These are phyloP conservation scores for Encephalitozoon intestinalis DNA, from an alignment of 371 early-diverging fungal species.

Conservation along the genomic window DNA sequence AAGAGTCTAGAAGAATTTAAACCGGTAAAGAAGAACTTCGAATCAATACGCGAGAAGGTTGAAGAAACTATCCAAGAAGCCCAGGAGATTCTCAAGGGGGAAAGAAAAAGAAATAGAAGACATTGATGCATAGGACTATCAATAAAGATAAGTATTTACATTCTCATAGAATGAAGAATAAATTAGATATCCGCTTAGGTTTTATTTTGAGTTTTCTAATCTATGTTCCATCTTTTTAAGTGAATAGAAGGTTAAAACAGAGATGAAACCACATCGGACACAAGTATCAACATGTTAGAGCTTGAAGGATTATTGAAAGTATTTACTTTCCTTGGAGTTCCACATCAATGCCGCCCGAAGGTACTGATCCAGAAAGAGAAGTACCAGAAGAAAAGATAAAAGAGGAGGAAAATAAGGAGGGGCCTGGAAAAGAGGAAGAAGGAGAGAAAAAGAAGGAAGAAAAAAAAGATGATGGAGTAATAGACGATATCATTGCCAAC, in stretches of 20 bases:
- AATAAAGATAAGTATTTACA: no score
- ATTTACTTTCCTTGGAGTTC: not conserved
- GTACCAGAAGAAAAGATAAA: slow-evolving; percentile 18
- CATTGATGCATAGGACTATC: not conserved
- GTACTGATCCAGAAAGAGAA: not conserved
- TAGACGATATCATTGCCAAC: slow-evolving; percentile 41
- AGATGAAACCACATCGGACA: not conserved
- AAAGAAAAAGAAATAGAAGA: slow-evolving; percentile 15
- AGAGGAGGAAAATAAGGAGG: slow-evolving; percentile 30
- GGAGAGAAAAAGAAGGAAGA: slow-evolving; percentile 22
- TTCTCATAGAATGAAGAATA: not conserved
- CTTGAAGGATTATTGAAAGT: not conserved
- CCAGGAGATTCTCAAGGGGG: not conserved
- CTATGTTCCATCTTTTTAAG: no score
- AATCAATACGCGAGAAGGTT: not conserved
- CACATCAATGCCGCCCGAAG: not conserved
- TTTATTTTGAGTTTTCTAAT: no score
- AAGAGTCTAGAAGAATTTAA: slow-evolving; percentile 70
- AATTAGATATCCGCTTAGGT: no score
- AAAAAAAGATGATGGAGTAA: slow-evolving; percentile 18
- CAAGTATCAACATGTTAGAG: not conserved
- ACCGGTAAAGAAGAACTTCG: not conserved
- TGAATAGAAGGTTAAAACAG: not conserved
- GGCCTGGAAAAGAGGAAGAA: slow-evolving; percentile 18
- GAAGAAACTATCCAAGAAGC: not conserved